Evolutionary conservation across 805 yeast genomes (phyloP), one percentile per base, ranked within the genome.

Genomic region (Wickerhamiella australiensis): DNA sequence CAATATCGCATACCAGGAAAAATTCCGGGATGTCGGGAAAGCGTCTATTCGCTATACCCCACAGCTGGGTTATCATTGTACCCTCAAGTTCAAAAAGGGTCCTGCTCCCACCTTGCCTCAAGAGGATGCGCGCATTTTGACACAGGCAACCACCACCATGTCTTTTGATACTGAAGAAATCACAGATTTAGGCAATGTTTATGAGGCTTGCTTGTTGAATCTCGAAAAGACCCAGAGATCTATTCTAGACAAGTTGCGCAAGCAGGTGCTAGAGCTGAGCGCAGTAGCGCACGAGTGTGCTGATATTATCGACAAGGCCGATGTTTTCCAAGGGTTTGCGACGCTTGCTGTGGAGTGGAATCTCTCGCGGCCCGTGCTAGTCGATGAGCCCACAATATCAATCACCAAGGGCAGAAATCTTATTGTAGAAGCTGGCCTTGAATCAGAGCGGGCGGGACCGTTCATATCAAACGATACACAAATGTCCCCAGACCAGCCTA

Each of bases 341-440:
- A 63, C 67, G 0, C 65, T 88, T 13, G 82, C 96, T 0, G 61
- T 64, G n/a, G 95, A 85, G 56, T 75, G 74, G 53, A 67, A 75
- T 27, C 70, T 87, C 43, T 78, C 74, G 0, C 67, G 85, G 48
- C 98, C 98, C 0, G 66, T 57, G 8, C 66, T 90, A 20, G 73
- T 74, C 27, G 65, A 73, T 1, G 67, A 75, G 2, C 67, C 71
- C 0, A 65, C 61, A 17, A 67, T 82, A 4, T 67, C 72, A 0
- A 74, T 87, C 8, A 59, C 59, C 1, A 74, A 70, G 0, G 97
- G 97, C 0, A 69, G 96, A 26, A 97, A 92, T 63, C 60, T 85
- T 12, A 87, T 86, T 13, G 97, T 90, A 2, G 96, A 90, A 59
- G 76, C 79, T 29, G 85, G 85, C 1, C 66, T 84, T 49, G 15